phyloP scores from a whole-genome alignment of 148 eudicot genomes.

The Persicaria tinctoria region DNA sequence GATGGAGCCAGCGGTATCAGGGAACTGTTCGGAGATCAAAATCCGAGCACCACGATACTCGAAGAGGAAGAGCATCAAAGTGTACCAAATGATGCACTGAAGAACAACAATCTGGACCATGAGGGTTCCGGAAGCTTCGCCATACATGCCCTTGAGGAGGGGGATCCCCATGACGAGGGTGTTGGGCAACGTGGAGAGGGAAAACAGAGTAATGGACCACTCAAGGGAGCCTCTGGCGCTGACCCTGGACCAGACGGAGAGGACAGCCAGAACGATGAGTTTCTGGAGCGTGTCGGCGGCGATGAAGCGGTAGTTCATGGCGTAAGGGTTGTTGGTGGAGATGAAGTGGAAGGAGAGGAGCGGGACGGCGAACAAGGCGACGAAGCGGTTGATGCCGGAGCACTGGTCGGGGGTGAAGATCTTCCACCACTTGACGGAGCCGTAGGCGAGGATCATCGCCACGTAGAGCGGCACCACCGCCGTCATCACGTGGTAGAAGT shows the following conservation, averaged over 20 bases:
- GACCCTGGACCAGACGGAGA: conserved; percentile 47
- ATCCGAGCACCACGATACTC: conserved; percentile 71
- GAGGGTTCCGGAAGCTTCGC: conserved; percentile 48
- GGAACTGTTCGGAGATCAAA: conserved; percentile 66
- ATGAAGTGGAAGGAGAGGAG: conserved; percentile 79
- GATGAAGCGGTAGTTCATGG: conserved; percentile 74
- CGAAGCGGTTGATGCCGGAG: conserved; percentile 78
- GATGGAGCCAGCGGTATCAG: conserved; percentile 58
- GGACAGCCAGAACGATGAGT: conserved; percentile 40
- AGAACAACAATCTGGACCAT: conserved; percentile 87
- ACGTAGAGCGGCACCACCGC: conserved; percentile 80
- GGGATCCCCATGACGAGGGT: conserved; percentile 93
- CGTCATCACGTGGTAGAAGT: conserved; percentile 73
- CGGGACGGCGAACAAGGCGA: conserved; percentile 76
- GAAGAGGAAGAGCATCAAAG: conserved; percentile 65
- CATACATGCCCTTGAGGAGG: conserved; percentile 73
- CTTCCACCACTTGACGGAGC: conserved; percentile 92
- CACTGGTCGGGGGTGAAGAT: conserved; percentile 81
- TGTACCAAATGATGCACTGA: conserved; percentile 79
- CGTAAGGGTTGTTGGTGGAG: conserved; percentile 64
- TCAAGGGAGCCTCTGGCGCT: conserved; percentile 59
- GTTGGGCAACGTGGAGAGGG: conserved; percentile 66
- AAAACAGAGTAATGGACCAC: conserved; percentile 74
- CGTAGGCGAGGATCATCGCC: conserved; percentile 89
- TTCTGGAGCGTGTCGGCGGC: conserved; percentile 77